A percentile compares a stretch with the other conserved stretches of the same genome.
Evolutionary conservation across 768 basidiomycete species (phyloP).

Genomic region (Rhizopogon vesiculosus): DNA sequence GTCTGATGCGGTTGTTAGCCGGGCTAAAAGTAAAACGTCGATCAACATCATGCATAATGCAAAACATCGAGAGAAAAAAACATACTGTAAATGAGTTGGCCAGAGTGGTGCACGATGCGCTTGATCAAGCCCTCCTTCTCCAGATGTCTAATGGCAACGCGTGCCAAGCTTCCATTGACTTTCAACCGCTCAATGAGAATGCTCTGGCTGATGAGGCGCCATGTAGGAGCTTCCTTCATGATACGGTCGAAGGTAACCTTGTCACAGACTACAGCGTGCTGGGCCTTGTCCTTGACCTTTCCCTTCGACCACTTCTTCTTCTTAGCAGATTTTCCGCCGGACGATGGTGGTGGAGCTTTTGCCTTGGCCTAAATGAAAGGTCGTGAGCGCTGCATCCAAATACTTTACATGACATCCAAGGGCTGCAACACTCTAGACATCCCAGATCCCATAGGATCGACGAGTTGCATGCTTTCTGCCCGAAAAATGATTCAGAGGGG

Average conservation of each 20-base stretch:
- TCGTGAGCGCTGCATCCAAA: slow-evolving; percentile 17
- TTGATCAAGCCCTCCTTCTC: slow-evolving; percentile 95
- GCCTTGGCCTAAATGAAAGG: slow-evolving; percentile 62
- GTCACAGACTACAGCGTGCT: slow-evolving; percentile 93
- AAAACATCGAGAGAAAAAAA: slow-evolving; percentile 24
- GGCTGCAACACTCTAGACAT: slow-evolving; percentile 6
- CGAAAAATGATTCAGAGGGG: not conserved
- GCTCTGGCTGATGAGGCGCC: slow-evolving; percentile 96
- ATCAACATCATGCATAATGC: not conserved
- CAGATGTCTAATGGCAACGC: slow-evolving; percentile 85
- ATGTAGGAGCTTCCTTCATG: slow-evolving; percentile 97
- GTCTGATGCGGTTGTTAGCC: slow-evolving; percentile 38
- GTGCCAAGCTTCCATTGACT: slow-evolving; percentile 92
- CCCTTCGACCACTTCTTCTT: slow-evolving; percentile 99
- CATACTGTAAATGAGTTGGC: slow-evolving; percentile 94
- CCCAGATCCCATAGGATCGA: not conserved
- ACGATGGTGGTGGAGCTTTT: slow-evolving; percentile 57
- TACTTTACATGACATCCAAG: slow-evolving; percentile 17
- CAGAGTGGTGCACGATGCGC: slow-evolving; percentile 92
- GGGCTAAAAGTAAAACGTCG: slow-evolving; percentile 26
- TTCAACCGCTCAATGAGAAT: slow-evolving; percentile 99
- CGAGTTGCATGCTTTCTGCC: not conserved
- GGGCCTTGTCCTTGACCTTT: slow-evolving; percentile 99
- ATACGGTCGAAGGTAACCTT: slow-evolving; percentile 91
- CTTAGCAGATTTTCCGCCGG: slow-evolving; percentile 87